Percentiles rank a stretch among this genome's conserved stretches.
These are phyloP conservation scores for Suillus subaureus DNA, from an alignment of 768 basidiomycete species.

Conservation along the genomic window DNA sequence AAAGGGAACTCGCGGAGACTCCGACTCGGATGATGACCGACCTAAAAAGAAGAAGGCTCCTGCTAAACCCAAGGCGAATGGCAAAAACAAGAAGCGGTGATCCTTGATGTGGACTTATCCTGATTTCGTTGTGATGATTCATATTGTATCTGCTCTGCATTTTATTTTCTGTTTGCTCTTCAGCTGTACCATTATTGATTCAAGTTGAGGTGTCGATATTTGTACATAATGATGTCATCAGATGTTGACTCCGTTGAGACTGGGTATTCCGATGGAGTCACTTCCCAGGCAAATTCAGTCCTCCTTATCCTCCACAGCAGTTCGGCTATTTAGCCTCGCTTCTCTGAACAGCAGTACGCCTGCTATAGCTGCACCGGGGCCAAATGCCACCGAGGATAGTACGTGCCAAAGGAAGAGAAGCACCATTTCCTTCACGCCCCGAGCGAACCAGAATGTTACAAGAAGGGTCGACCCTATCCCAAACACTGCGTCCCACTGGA, in stretches of 20 bases:
- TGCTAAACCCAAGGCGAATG: constrained; percentile 39
- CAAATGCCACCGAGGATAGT: constrained; percentile 43
- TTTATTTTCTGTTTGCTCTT: constrained; percentile 8
- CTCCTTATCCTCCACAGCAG: constrained; percentile 5
- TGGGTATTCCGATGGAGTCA: constrained; percentile 1
- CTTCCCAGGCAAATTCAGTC: background rate
- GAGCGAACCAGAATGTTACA: constrained; percentile 52
- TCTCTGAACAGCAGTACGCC: constrained; percentile 55
- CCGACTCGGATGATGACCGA: constrained; percentile 53
- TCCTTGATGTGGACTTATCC: constrained; percentile 10
- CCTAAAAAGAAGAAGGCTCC: constrained; percentile 46
- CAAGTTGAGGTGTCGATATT: background rate
- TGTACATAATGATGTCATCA: background rate
- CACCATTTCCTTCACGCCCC: constrained; percentile 32
- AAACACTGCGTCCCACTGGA: constrained; percentile 55
- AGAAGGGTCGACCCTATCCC: constrained; percentile 42
- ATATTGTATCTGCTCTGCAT: constrained; percentile 12
- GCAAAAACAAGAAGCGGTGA: constrained; percentile 41
- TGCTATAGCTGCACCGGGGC: constrained; percentile 54
- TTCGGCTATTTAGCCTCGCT: constrained; percentile 26
- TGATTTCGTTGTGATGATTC: constrained; percentile 10
- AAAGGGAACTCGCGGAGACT: constrained; percentile 44
- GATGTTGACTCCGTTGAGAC: background rate
- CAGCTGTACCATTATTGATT: constrained; percentile 14
- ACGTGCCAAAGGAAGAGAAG: constrained; percentile 45